Base-by-base conservation (phyloP, 176 grass and related monocot species). In the Cenchrus purpureus region DNA sequence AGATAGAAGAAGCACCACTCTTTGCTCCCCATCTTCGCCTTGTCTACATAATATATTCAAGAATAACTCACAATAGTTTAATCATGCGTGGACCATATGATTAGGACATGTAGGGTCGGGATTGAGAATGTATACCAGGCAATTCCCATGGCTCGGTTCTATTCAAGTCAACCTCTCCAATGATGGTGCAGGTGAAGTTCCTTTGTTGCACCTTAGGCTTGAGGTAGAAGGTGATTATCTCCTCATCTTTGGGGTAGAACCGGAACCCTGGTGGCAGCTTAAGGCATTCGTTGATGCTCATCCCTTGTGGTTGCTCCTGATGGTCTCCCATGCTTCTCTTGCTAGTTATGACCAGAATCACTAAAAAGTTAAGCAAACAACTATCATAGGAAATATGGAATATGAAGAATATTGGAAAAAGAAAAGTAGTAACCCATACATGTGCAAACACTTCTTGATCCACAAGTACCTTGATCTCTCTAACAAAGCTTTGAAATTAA, bases 141-240 rank as follows among this genome's bases (percentile, higher is more conserved):
- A 97, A 87, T 10, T 97, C 94, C 94, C 94, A 97, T 68, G 89
- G 91, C 75, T 97, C 94, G 0, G 32, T 91, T 76, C 90, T 93
- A 61, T 97, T 93, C 12, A 97, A 40, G 70, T 97, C 85, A 3
- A 80, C 94, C 20, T 91, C 91, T 28, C 75, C 87, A 1, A 97
- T 79, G 40, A 85, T 87, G 7, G 0, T 77, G 52, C 83, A 48
- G 50, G 13, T 75, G 61, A 90, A 94, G 17, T n/a, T 29, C 1
- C 42, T 57, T 8, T 88, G 65, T 0, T 55, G 20, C 19, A 89
- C 87, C 87, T 92, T 94, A 20, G 70, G 82, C 4, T 56, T 82
- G 15, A 97, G 84, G 83, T 97, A 97, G 72, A 43, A 67, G 62
- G 40, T 89, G 78, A 97, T 85, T 34, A 94, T 92, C 83, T 97